Evolutionary conservation across 1,284 basidiomycete genomes (phyloP), one percentile per base, ranked within the genome.

Genomic region (Ustilago nuda): DNA sequence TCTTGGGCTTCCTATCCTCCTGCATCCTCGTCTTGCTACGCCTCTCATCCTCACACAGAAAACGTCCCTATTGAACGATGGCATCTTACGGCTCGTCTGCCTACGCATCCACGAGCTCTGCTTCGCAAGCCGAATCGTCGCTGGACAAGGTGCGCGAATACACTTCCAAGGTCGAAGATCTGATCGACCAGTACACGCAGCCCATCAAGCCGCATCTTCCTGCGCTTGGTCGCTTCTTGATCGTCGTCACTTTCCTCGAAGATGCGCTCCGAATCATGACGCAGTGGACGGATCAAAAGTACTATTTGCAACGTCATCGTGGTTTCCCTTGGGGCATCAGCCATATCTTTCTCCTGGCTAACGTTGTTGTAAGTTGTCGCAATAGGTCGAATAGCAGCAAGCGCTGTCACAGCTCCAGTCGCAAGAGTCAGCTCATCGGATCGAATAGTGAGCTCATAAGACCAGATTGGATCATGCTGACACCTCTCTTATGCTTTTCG

Each of bases 161-260:
- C 81, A 92, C 92, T 82, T 81, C 79, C 56, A 85, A 92, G 86
- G 90, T 94, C 68, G 97, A 99, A 88, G 97, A 99, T 87, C 88
- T 91, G 77, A 90, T 98, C 84, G 97, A 98, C 86, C 91, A 92
- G 76, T 92, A 93, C 87, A 92, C 94, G 8, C 94, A 98, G 85
- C 96, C 97, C 35, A 89, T 98, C 87, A 92, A 93, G 87, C 97
- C 97, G 57, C 92, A 96, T 87, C 89, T 99, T 82, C 96, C 97
- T 35, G 92, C 94, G 56, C 92, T 98, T 86, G 97, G 95, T 72
- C 91, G 97, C 78, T 98, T 98, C 88, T 88, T 99, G 77, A 99
- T 99, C 86, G 94, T 99, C 62, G 94, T 97, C 50, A 99, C 96
- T 6, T 99, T 99, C 88, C 88, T 96, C 86, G 96, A 99, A 88